Conservation (phyloP, 2,329 filamentous ascomycete genomes). For the Stachybotrys echinatus region DNA sequence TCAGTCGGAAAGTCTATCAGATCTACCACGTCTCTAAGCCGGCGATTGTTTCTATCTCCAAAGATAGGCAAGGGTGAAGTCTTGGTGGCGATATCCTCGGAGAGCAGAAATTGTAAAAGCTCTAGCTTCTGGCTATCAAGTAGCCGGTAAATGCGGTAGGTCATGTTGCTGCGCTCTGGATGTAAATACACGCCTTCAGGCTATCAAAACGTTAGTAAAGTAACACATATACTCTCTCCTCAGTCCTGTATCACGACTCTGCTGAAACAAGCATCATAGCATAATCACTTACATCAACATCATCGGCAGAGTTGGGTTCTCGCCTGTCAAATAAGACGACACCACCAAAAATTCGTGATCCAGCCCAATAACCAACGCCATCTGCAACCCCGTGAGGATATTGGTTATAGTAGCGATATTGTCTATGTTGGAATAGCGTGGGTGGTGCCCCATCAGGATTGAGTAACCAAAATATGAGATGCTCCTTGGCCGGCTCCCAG, state of each 20-base stretch:
- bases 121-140: constrained; percentile 9
- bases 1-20: no score
- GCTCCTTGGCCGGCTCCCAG: constrained; percentile 13
- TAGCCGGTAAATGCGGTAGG: constrained; percentile 13
- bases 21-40: no score
- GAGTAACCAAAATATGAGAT: constrained; percentile 2
- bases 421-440: constrained; percentile 18
- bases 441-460: constrained; percentile 9
- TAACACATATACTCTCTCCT: no score
- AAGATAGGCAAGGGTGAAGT: constrained; percentile 11
- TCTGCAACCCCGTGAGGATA: constrained; percentile 12
- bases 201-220: no score
- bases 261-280: no score
- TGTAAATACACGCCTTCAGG: constrained; percentile 10
- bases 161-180: constrained; percentile 3
- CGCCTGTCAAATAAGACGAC: constrained; percentile 3
- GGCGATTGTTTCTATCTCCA: constrained; percentile 11
- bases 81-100: background rate
- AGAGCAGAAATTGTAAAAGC: constrained; percentile 9
- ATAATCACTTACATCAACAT: no score
- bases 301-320: background rate
- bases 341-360: constrained; percentile 8
- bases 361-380: constrained; percentile 14
- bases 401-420: constrained; percentile 3
- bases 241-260: no score